Percentiles rank a stretch among this genome's conserved stretches.
These are phyloP conservation scores for Ustilago tritici DNA, from an alignment of 1,284 basidiomycete species.

Conservation along the genomic window DNA sequence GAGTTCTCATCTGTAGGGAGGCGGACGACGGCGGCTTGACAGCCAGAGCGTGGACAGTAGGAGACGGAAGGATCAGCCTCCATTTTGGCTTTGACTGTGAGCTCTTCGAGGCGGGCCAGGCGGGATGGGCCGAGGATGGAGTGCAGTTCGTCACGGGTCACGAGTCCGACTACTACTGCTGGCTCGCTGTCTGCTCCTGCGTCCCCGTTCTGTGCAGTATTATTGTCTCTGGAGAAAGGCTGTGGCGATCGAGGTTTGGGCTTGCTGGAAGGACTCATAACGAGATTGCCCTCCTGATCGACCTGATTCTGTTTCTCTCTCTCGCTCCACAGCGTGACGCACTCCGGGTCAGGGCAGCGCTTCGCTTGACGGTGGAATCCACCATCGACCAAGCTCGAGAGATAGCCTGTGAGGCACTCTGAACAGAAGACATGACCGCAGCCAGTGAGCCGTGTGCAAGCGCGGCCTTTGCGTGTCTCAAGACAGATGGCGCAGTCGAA, in stretches of 20 bases:
- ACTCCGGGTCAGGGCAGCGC: slow-evolving; percentile 52
- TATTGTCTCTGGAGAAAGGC: neutral
- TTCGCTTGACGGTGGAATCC: slow-evolving; percentile 49
- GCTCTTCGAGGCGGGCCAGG: slow-evolving; percentile 32
- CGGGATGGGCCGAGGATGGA: slow-evolving; percentile 26
- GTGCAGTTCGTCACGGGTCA: slow-evolving; percentile 32
- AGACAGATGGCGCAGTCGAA: slow-evolving; percentile 58
- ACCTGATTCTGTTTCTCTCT: slow-evolving; percentile 45
- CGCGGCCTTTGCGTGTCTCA: slow-evolving; percentile 46
- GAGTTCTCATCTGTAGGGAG: slow-evolving; percentile 43
- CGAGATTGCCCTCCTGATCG: slow-evolving; percentile 40
- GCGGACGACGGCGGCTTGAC: slow-evolving; percentile 43
- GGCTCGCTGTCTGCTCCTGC: neutral
- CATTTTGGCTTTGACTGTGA: slow-evolving; percentile 41
- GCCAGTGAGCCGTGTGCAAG: slow-evolving; percentile 33
- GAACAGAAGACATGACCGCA: slow-evolving; percentile 57
- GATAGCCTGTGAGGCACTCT: slow-evolving; percentile 45
- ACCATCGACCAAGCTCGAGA: slow-evolving; percentile 46
- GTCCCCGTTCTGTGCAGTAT: neutral
- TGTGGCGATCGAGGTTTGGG: neutral
- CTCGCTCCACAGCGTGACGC: slow-evolving; percentile 41
- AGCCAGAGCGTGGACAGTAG: slow-evolving; percentile 48
- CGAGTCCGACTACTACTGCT: slow-evolving; percentile 18
- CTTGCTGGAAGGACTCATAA: slow-evolving; percentile 2
- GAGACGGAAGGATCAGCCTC: slow-evolving; percentile 53